These are phyloP conservation scores for Zymoseptoria brevis DNA, from an alignment of 2,329 filamentous ascomycete genomes.

Conservation along the genomic window DNA sequence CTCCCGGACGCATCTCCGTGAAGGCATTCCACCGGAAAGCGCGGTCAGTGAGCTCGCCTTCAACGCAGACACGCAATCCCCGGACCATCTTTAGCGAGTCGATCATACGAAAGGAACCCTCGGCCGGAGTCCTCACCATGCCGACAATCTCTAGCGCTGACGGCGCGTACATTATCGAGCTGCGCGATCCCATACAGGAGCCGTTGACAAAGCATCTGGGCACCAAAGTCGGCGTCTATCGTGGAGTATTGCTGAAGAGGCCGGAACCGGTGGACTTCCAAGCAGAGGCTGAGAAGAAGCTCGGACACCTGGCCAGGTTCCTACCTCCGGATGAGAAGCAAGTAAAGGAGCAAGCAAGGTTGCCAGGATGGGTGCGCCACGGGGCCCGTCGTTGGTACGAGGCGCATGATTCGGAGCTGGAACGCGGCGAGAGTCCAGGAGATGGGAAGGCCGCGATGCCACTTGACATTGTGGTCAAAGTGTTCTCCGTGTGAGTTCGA, in stretches of 20 bases:
- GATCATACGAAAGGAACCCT: background rate
- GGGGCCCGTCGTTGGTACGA: background rate
- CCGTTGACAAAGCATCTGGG: background rate
- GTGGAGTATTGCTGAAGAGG: background rate
- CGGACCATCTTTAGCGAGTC: background rate
- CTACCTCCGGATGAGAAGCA: background rate
- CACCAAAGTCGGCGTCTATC: background rate
- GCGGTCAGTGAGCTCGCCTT: background rate
- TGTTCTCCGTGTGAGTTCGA: background rate
- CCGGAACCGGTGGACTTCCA: background rate
- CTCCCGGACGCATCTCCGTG: background rate
- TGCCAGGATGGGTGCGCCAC: too few relatives aligned
- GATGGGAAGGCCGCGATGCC: background rate
- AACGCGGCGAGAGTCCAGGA: background rate
- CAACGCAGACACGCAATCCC: background rate
- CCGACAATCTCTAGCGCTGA: background rate
- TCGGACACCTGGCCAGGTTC: background rate
- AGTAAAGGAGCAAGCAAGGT: background rate
- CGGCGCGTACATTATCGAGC: background rate
- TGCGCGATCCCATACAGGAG: background rate
- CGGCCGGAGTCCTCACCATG: background rate
- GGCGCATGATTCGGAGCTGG: background rate
- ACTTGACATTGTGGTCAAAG: slow-evolving; percentile 1
- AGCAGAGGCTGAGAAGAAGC: background rate
- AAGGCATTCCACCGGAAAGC: background rate